Evolutionary conservation across 805 yeast genomes (phyloP), one percentile per base, ranked within the genome.

Genomic region (Pichia cephalocereana): DNA sequence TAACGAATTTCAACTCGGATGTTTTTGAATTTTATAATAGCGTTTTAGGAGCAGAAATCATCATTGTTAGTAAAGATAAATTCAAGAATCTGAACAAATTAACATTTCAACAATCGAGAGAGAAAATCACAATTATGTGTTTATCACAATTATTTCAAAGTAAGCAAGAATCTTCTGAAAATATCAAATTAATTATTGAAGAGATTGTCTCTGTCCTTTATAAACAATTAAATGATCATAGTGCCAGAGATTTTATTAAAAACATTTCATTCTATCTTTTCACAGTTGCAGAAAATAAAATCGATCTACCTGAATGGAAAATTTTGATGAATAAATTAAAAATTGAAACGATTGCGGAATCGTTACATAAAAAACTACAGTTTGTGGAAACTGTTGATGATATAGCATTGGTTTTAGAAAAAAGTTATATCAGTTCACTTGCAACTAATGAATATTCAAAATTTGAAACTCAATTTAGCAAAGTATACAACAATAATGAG

Each of bases 231-330:
- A 31, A 17, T 40, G 44, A 50, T 36, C 41, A 36, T n/a, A 42
- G 32, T 32, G 40, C 48, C 2, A 50, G 40, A 28, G 54, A 54
- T 0, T 61, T 51, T 42, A 46, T 59, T 1, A 48, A 45, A 26
- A 54, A 56, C n/a, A 31, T 58, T 5, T 39, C 61, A 1, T 39
- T 58, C 15, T 64, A 63, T 42, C 17, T 64, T 12, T 59, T 54
- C 41, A 55, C 62, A 0, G 61, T 63, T 23, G 57, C 59, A 1
- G 37, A 45, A 7, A 46, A 53, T 6, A 37, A 44, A 4, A 43
- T 61, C 38, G 47, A 50, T 9, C 42, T 48, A 26, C 55, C 65
- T 6, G 61, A 58, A 8, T 53, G 56, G 56, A 49, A 47, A 38
- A 50, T 39, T 41, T 19, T 59, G 47, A 46, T 50, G 18, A 39